These are phyloP conservation scores for Tranzscheliella williamsii DNA, from an alignment of 1,284 basidiomycete genomes.

Conservation along the genomic window DNA sequence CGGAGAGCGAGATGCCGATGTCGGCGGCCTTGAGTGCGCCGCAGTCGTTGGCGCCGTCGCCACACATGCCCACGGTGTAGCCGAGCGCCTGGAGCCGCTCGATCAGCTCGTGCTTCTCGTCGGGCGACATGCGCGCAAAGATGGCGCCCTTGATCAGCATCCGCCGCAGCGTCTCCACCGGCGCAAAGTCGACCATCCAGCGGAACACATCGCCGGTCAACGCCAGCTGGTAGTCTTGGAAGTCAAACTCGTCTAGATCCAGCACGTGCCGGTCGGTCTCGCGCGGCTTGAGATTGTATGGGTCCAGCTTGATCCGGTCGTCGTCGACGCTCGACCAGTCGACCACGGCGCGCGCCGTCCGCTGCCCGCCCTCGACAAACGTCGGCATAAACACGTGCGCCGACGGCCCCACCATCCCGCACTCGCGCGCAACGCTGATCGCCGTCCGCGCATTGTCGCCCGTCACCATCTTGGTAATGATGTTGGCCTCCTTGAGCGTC, in stretches of 20 bases:
- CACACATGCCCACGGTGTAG: constrained; percentile 97
- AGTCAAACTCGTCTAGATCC: constrained; percentile 53
- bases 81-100: constrained; percentile 89
- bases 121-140: constrained; percentile 98
- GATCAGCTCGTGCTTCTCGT: constrained; percentile 98
- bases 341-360: constrained; percentile 71
- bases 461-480: constrained; percentile 96
- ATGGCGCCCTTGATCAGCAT: constrained; percentile 97
- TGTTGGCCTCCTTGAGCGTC: constrained; percentile 81
- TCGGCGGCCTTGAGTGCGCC: constrained; percentile 98
- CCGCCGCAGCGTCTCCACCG: constrained; percentile 69
- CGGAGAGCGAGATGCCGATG: constrained; percentile 92
- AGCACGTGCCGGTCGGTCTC: constrained; percentile 50
- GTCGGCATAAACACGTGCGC: constrained; percentile 87
- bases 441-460: constrained; percentile 97
- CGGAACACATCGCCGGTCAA: constrained; percentile 96
- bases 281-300: constrained; percentile 73
- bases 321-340: constrained; percentile 95
- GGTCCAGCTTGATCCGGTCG: constrained; percentile 78
- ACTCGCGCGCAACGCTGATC: constrained; percentile 94
- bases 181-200: constrained; percentile 96
- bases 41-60: constrained; percentile 98
- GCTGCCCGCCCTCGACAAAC: constrained; percentile 73
- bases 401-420: constrained; percentile 82
- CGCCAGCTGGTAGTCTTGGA: constrained; percentile 86